Evolutionary conservation across 495 filamentous ascomycete genomes (phyloP).

Genomic region (Coniosporium apollinis): DNA sequence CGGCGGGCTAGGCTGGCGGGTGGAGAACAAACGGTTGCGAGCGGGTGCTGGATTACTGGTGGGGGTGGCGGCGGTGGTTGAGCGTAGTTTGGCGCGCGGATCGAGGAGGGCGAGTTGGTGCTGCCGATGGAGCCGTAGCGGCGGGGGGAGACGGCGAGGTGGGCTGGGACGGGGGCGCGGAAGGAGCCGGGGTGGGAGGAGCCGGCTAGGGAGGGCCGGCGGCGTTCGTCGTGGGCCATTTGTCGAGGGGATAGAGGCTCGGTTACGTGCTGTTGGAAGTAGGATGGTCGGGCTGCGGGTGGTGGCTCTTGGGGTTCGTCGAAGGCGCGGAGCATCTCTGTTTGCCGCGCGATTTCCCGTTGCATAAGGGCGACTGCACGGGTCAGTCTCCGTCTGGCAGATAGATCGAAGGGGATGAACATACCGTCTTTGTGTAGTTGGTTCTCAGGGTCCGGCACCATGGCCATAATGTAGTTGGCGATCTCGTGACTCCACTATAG

Average conservation of each 20-base stretch:
- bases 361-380: slow-evolving; percentile 61
- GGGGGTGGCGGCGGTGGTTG: slow-evolving; percentile 48
- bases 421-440: slow-evolving; percentile 41
- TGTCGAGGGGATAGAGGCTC: slow-evolving; percentile 87
- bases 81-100: slow-evolving; percentile 48
- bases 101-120: slow-evolving; percentile 22
- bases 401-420: slow-evolving; percentile 11
- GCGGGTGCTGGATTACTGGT: slow-evolving; percentile 46
- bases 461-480: slow-evolving; percentile 48
- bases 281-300: slow-evolving; percentile 58
- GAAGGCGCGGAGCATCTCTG: slow-evolving; percentile 48
- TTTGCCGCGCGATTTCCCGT: slow-evolving; percentile 68
- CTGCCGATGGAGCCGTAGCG: slow-evolving; percentile 74
- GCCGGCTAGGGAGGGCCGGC: slow-evolving; percentile 37
- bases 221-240: slow-evolving; percentile 67
- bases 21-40: slow-evolving; percentile 58
- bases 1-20: slow-evolving; percentile 63
- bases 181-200: slow-evolving; percentile 36
- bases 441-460: slow-evolving; percentile 50
- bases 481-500: slow-evolving; percentile 57
- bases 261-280: slow-evolving; percentile 52
- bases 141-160: slow-evolving; percentile 59
- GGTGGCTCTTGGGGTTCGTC: slow-evolving; percentile 66
- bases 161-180: slow-evolving; percentile 63
- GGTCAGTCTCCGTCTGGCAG: slow-evolving; percentile 4